Conservation (phyloP, 1,284 basidiomycete genomes). For the Ustilago bromivora region DNA sequence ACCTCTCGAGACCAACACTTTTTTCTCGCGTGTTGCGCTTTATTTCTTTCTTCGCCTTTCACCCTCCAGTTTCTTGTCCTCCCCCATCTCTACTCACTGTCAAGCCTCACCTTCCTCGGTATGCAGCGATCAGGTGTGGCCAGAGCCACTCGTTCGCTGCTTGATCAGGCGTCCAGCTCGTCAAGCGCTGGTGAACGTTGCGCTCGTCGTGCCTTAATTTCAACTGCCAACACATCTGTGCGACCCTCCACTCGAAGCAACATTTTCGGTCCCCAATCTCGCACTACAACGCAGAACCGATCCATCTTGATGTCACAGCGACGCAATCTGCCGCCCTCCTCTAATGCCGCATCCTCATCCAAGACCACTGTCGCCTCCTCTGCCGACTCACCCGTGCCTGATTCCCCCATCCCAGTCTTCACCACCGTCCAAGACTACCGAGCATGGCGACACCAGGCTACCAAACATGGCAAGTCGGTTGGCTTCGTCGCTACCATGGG, state of each 20-base stretch:
- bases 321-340: slow-evolving; percentile 2
- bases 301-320: slow-evolving; percentile 4
- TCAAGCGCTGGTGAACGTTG: neutral
- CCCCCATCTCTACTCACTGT: neutral
- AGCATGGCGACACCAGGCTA: slow-evolving; percentile 80
- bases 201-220: neutral
- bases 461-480: slow-evolving; percentile 71
- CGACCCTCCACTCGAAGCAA: neutral
- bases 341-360: slow-evolving; percentile 7
- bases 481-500: slow-evolving; percentile 98
- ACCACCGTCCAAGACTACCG: slow-evolving; percentile 79
- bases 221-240: neutral
- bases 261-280: neutral
- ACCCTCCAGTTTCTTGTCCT: slow-evolving; percentile 8
- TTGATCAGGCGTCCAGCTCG: slow-evolving; percentile 12
- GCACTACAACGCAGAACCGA: slow-evolving; percentile 6
- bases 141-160: neutral
- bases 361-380: slow-evolving; percentile 22
- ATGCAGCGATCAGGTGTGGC: slow-evolving; percentile 14
- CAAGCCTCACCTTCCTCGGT: neutral
- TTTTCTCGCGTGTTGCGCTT: neutral
- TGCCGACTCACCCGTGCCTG: slow-evolving; percentile 29
- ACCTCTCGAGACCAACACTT: slow-evolving; percentile 10
- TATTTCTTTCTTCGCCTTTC: neutral
- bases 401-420: slow-evolving; percentile 80